Percentiles rank a stretch among this genome's conserved stretches.
Conservation (phyloP, 2,329 filamentous ascomycete species). For the Alternaria burnsii region DNA sequence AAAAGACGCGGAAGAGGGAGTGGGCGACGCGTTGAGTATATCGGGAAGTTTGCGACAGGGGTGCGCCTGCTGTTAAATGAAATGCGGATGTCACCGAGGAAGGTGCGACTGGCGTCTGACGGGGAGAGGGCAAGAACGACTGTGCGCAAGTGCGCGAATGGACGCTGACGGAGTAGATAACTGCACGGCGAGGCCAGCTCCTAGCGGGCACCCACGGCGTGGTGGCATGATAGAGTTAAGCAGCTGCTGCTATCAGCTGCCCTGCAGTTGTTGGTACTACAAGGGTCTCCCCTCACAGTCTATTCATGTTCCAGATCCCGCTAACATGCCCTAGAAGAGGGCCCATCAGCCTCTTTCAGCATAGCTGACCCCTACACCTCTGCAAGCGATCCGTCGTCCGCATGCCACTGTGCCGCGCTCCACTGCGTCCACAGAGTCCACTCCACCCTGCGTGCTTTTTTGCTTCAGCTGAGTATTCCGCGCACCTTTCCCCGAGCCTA, state of each 20-base stretch:
- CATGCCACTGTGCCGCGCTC: neutral
- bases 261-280: constrained; percentile 16
- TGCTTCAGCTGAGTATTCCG: constrained; percentile 1
- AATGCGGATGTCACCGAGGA: constrained; percentile 16
- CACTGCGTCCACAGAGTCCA: neutral
- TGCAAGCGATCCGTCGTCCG: constrained; percentile 2
- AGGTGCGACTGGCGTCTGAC: constrained; percentile 4
- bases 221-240: constrained; percentile 12
- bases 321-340: constrained; percentile 1
- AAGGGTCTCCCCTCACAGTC: constrained; percentile 13
- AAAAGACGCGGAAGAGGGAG: neutral
- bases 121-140: neutral
- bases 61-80: constrained; percentile 16
- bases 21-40: constrained; percentile 10
- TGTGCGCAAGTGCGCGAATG: neutral
- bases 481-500: neutral
- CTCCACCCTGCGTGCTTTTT: constrained; percentile 4
- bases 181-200: neutral
- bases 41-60: constrained; percentile 12
- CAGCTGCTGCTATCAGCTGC: constrained; percentile 11
- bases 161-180: constrained; percentile 1
- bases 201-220: neutral
- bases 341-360: neutral
- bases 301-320: constrained; percentile 25
- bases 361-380: neutral